Percentiles rank a stretch among this genome's conserved stretches.
phyloP scores from a whole-genome alignment of 2,329 filamentous ascomycete genomes.

The Aspergillus sp. region DNA sequence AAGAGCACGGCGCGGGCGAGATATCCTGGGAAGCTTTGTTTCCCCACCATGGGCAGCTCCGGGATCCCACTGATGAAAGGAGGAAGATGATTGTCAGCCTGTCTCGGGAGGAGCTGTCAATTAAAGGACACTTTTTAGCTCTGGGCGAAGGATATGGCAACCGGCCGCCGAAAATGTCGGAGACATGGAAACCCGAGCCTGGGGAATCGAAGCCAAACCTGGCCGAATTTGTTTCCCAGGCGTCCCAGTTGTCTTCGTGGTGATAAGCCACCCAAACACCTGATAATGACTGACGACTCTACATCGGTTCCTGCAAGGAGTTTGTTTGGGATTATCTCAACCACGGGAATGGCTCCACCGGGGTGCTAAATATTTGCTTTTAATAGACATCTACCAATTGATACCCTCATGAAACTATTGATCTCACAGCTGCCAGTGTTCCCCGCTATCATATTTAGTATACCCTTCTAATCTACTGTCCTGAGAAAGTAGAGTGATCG shows the following conservation, averaged over 20 bases:
- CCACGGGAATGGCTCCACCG: background rate
- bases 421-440: background rate
- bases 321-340: background rate
- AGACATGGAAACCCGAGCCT: slow-evolving; percentile 24
- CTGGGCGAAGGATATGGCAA: slow-evolving; percentile 19
- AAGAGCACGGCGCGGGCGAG: background rate
- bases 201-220: slow-evolving; percentile 14
- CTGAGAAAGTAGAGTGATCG: no score
- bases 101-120: slow-evolving; percentile 25
- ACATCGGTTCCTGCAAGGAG: background rate
- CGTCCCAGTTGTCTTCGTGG: slow-evolving; percentile 9
- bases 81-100: slow-evolving; percentile 36
- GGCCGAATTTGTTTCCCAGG: slow-evolving; percentile 28
- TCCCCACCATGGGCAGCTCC: slow-evolving; percentile 37
- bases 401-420: background rate
- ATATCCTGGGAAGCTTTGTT: slow-evolving; percentile 31
- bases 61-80: slow-evolving; percentile 19
- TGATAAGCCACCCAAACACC: background rate
- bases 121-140: slow-evolving; percentile 21
- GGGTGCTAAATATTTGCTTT: background rate
- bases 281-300: background rate
- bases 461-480: no score
- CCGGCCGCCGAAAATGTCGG: slow-evolving; percentile 12
- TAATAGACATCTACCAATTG: background rate
- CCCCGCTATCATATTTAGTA: no score